Conservation (phyloP, 2,329 filamentous ascomycete genomes). For the Myriosclerotinia scirpicola region DNA sequence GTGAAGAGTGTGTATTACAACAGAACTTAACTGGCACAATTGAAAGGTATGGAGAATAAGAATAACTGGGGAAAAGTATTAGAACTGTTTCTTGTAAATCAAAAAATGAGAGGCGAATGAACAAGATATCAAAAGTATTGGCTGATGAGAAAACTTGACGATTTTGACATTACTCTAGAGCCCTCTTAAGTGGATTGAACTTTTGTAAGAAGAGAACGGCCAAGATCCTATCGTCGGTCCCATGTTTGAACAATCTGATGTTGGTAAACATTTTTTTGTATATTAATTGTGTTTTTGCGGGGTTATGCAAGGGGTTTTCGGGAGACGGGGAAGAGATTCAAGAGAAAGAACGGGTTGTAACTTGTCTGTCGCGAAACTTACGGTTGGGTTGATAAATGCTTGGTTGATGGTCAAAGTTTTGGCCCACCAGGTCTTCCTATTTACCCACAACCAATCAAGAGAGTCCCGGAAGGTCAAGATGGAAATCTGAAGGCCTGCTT, state of each 20-base stretch:
- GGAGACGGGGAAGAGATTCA: background rate
- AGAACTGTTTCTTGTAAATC: constrained; percentile 16
- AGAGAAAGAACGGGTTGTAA: constrained; percentile 1
- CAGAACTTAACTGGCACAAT: background rate
- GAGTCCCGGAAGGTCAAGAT: constrained; percentile 4
- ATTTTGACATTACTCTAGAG: background rate
- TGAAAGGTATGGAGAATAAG: background rate
- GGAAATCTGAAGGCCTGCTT: background rate
- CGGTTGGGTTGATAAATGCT: background rate
- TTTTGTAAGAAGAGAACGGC: constrained; percentile 12
- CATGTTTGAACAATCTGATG: constrained; percentile 17
- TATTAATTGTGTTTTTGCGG: constrained; percentile 9
- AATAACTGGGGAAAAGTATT: constrained; percentile 10
- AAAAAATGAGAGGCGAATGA: background rate
- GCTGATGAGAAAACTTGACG: constrained; percentile 1
- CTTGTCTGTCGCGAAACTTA: background rate
- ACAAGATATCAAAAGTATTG: constrained; percentile 10
- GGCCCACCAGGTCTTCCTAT: background rate
- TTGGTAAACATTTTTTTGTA: background rate
- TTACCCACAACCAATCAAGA: background rate
- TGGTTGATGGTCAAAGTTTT: constrained; percentile 18
- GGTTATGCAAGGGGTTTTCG: constrained; percentile 9
- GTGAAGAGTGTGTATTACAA: background rate
- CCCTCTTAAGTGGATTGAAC: background rate
- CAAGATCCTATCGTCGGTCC: constrained; percentile 9